phyloP scores from a whole-genome alignment of 345 rosid genomes.

The Citrus unshiu region DNA sequence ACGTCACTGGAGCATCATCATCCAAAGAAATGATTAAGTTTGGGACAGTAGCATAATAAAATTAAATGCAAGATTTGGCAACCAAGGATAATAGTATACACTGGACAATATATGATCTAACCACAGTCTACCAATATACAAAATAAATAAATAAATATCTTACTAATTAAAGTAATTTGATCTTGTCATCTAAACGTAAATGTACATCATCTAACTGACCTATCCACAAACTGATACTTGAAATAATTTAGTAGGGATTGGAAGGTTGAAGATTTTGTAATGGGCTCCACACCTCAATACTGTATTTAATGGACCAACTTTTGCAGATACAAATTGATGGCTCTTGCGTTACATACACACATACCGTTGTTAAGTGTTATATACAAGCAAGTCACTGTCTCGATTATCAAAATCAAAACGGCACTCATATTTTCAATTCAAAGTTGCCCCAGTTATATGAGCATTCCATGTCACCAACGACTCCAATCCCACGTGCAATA shows the following conservation, averaged over 20 bases:
- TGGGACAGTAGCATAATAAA: slow-evolving; percentile 7
- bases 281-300: neutral
- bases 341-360: neutral
- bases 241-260: neutral
- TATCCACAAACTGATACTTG: neutral
- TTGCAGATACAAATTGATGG: neutral
- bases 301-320: neutral
- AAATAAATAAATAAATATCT: neutral
- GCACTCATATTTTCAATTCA: neutral
- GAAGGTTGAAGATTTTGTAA: neutral
- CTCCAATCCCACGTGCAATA: neutral
- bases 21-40: neutral
- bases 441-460: slow-evolving; percentile 1
- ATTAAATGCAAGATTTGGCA: slow-evolving; percentile 13
- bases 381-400: neutral
- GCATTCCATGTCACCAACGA: neutral
- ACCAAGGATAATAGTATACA: neutral
- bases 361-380: neutral
- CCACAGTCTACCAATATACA: neutral
- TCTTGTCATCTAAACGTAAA: neutral
- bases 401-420: neutral
- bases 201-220: neutral
- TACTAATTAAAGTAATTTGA: neutral
- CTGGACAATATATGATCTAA: neutral
- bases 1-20: neutral